Evolutionary conservation across 2,329 filamentous ascomycete genomes (phyloP), one percentile per base, ranked within the genome.

Genomic region (Alternaria dauci): DNA sequence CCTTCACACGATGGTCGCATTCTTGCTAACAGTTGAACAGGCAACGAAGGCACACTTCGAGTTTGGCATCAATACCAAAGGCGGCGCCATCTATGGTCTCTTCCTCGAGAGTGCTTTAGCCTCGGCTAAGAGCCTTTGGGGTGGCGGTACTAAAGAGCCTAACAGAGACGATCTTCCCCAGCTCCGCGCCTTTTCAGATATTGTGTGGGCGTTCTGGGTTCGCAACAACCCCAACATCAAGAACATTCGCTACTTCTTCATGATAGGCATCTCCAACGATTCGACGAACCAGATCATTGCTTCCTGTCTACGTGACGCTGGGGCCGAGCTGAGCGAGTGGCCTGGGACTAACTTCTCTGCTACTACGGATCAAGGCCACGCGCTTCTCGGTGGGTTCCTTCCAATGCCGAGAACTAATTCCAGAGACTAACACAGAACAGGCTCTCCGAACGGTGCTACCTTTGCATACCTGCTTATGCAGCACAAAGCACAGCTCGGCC

Each of bases 401-500:
- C 30, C 4, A 6, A 18, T 8, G 18, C 43, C 26, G 12, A 18
- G 25, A 8, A 41, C 5, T 25, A 8, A 5, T 25, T 11, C 16
- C 2, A 2, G 41, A 52, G 30, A 41, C 52, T 56, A 32, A 56
- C 25, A 41, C 16, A 36, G 11, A 20, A 18, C 11, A 69, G 67
- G 62, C 4, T 67, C 64, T 8, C 66, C 59, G 1, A 71, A 71
- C 32, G 69, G 65, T 11, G 66, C 65, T 1, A 59, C 59, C 0
- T 71, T 72, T 52, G 70, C 67, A 4, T 72, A 67, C 39, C 70
- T 71, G 6, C 50, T 72, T 1, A 58, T 71, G 30, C 63, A 66
- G 50, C 66, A 67, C 38, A 71, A 72, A 44, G 52, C 42, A 1
- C 52, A 68, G 38, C 48, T 72, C 2, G 70, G 69, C 0, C 42